Evolutionary conservation across 1,139 yeast species (phyloP).

Genomic region (Diutina scorzettiae): DNA sequence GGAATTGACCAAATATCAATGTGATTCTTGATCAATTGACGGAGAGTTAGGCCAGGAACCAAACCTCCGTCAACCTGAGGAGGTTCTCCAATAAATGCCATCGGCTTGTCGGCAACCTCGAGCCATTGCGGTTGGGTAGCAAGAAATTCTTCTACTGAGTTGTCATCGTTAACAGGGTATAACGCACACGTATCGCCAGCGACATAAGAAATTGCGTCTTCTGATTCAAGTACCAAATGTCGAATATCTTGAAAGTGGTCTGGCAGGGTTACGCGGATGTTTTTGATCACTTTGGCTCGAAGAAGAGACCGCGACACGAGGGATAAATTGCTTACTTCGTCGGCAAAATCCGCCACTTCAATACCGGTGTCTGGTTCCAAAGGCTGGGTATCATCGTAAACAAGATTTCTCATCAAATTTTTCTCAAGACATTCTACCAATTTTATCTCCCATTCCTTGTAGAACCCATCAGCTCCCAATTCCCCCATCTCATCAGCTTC

Average conservation of each 20-base stretch:
- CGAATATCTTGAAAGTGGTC: constrained; percentile 91
- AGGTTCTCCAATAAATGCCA: constrained; percentile 19
- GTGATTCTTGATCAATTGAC: constrained; percentile 67
- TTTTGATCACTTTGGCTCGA: constrained; percentile 33
- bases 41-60: constrained; percentile 44
- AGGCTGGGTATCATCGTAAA: neutral
- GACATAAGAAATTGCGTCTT: constrained; percentile 22
- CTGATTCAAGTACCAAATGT: constrained; percentile 35
- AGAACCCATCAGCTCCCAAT: constrained; percentile 70
- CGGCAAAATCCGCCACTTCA: neutral
- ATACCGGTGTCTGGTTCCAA: neutral
- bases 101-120: constrained; percentile 49
- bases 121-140: constrained; percentile 63
- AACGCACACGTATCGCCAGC: constrained; percentile 80
- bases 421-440: constrained; percentile 9
- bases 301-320: constrained; percentile 8
- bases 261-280: constrained; percentile 47
- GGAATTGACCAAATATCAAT: constrained; percentile 79
- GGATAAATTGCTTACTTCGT: constrained; percentile 6
- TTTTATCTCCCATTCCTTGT: constrained; percentile 53
- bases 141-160: constrained; percentile 53
- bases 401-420: constrained; percentile 5
- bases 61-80: constrained; percentile 42
- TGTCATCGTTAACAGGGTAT: constrained; percentile 60
- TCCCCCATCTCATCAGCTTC: constrained; percentile 84